Evolutionary conservation across 2,329 filamentous ascomycete species (phyloP).

Genomic region (Cladobotryum mycophilum): DNA sequence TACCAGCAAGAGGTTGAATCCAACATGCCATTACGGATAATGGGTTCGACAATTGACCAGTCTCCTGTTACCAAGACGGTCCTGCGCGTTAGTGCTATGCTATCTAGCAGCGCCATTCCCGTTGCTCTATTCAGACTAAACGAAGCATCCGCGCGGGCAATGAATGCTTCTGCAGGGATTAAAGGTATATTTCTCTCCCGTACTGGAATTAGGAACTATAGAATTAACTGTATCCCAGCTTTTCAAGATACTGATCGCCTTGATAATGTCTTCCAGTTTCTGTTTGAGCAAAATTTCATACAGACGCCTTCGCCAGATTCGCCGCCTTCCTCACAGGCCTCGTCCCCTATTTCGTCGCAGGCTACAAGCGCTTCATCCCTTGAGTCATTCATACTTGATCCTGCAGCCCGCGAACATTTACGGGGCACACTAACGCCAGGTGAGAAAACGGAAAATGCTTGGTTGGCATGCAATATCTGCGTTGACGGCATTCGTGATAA

Average conservation of each 20-base stretch:
- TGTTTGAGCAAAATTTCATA: slow-evolving; percentile 21
- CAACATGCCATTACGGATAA: slow-evolving; percentile 9
- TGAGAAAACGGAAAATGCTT: slow-evolving; percentile 17
- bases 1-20: slow-evolving; percentile 13
- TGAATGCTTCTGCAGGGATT: slow-evolving; percentile 12
- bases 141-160: slow-evolving; percentile 12
- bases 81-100: slow-evolving; percentile 20
- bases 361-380: slow-evolving; percentile 13
- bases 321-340: slow-evolving; percentile 12
- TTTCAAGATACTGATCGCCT: slow-evolving; percentile 15
- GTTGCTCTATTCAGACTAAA: slow-evolving; percentile 15
- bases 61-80: slow-evolving; percentile 18
- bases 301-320: slow-evolving; percentile 16
- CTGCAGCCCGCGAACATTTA: slow-evolving; percentile 17
- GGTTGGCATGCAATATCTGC: slow-evolving; percentile 21
- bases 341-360: slow-evolving; percentile 14
- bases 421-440: slow-evolving; percentile 15
- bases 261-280: slow-evolving; percentile 19
- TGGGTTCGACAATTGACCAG: slow-evolving; percentile 19
- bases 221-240: slow-evolving; percentile 6
- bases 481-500: slow-evolving; percentile 17
- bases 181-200: slow-evolving; percentile 8
- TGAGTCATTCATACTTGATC: slow-evolving; percentile 19
- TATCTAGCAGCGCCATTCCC: slow-evolving; percentile 18
- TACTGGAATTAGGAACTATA: not conserved